Evolutionary conservation across 1,284 basidiomycete genomes (phyloP).

Genomic region (Fomitopsis pinicola): DNA sequence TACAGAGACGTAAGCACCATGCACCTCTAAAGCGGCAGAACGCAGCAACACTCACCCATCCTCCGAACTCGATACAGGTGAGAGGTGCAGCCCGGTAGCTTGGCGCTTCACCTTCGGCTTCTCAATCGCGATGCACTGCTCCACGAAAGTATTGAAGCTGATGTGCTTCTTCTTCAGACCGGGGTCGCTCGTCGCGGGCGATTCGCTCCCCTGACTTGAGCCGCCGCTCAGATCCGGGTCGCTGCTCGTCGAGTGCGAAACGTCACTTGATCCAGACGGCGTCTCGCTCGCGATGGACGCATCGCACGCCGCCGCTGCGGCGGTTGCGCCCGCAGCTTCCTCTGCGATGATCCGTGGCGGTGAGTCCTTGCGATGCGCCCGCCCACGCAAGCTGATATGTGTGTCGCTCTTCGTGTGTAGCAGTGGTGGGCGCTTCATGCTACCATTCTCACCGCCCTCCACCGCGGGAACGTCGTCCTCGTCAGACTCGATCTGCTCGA

Average conservation of each 20-base stretch:
- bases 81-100: slow-evolving; percentile 13
- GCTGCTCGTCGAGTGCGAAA: slow-evolving; percentile 27
- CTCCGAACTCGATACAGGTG: slow-evolving; percentile 38
- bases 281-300: slow-evolving; percentile 8
- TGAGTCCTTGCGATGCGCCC: slow-evolving; percentile 57
- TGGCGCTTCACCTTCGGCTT: slow-evolving; percentile 43
- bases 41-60: slow-evolving; percentile 50
- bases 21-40: slow-evolving; percentile 1
- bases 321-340: slow-evolving; percentile 7
- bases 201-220: slow-evolving; percentile 18
- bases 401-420: slow-evolving; percentile 83
- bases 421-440: slow-evolving; percentile 50
- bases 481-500: slow-evolving; percentile 39
- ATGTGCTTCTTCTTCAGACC: slow-evolving; percentile 74
- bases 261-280: slow-evolving; percentile 23
- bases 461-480: slow-evolving; percentile 30
- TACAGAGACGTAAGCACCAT: slow-evolving; percentile 22
- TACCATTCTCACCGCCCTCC: slow-evolving; percentile 25
- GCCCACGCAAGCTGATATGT: slow-evolving; percentile 58
- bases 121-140: slow-evolving; percentile 96
- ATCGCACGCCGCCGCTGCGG: neutral
- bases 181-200: slow-evolving; percentile 9
- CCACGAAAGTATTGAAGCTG: slow-evolving; percentile 97
- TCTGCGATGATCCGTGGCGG: slow-evolving; percentile 53
- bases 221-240: slow-evolving; percentile 37